Evolutionary conservation across 1,139 yeast species (phyloP), one percentile per base, ranked within the genome.

Genomic region (Arxiozyma bovina): DNA sequence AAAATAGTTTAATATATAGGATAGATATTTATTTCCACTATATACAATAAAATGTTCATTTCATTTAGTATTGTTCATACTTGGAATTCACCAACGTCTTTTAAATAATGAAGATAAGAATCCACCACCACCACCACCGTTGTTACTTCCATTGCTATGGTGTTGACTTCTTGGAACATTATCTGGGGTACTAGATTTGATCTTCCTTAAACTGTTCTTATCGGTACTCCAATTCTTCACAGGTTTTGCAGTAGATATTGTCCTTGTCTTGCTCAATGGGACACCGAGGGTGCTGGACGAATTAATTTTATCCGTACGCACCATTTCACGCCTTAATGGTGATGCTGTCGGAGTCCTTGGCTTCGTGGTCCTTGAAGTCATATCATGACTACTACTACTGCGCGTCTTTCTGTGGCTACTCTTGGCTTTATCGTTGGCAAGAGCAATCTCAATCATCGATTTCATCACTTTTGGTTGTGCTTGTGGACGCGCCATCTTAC

Each of bases 381-480:
- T 17, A 30, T 45, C 48, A 30, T 45, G 48, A 11, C 41, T 30
- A 30, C 44, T 38, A 6, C n/a, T 48, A 22, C 34, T 40, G 27
- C 27, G 25, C 15, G 18, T 7, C 18, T 42, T 21, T 9, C 18
- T 23, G n/a, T 17, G 44, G 9, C 22, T 20, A 20, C 11, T 22
- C 20, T 38, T 21, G 4, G 42, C 44, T 5, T 22, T 51, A 23
- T 46, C 38, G 7, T 40, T 40, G 6, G 43, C 47, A n/a, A 51
- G 23, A 9, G 53, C 53, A 23, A 51, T 47, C 27, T 51, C 53
- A 18, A 51, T 48, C 53, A 51, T 51, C 4, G 53, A 51, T 44
- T 42, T 51, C 30, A 41, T 42, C 23, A 23, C 38, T n/a, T 43
- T 46, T 2, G 53, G 42, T 30, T 38, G 47, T 8, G 38, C 21